Conservation (phyloP, 169 alveolate genomes). For the Plasmodium knowlesi region DNA sequence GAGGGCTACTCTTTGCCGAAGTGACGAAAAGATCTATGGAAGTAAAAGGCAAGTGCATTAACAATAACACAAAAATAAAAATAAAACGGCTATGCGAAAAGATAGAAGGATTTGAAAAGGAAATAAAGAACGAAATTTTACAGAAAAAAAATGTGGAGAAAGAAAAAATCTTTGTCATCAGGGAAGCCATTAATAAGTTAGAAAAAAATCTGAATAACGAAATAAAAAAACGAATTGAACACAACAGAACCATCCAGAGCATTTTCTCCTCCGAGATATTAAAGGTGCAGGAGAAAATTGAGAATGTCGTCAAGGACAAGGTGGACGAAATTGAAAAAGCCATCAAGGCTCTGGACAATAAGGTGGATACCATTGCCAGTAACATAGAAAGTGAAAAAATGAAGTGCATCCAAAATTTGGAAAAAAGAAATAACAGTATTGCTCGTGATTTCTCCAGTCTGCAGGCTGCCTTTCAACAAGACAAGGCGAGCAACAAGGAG, state of each 20-base stretch:
- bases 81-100: conserved; percentile 66
- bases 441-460: conserved; percentile 42
- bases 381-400: conserved; percentile 59
- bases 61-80: conserved; percentile 55
- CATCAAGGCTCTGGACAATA: conserved; percentile 34
- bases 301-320: conserved; percentile 51
- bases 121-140: conserved; percentile 55
- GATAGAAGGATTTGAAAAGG: conserved; percentile 74
- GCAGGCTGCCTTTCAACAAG: conserved; percentile 48
- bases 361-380: conserved; percentile 29
- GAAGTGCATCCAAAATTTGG: conserved; percentile 45
- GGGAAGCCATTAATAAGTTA: conserved; percentile 60
- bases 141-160: conserved; percentile 66
- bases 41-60: conserved; percentile 44
- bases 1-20: conserved; percentile 7
- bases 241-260: conserved; percentile 43
- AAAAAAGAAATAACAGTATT: conserved; percentile 41
- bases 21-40: conserved; percentile 1
- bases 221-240: conserved; percentile 67
- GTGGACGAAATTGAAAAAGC: conserved; percentile 56
- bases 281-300: conserved; percentile 69
- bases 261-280: conserved; percentile 50
- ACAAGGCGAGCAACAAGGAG: conserved; percentile 46
- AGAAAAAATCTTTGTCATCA: conserved; percentile 64
- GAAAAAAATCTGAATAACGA: conserved; percentile 58